A percentile compares a stretch with the other conserved stretches of the same genome.
Evolutionary conservation across 176 grass and related monocot species (phyloP).

Genomic region (Dactylis glomerata): DNA sequence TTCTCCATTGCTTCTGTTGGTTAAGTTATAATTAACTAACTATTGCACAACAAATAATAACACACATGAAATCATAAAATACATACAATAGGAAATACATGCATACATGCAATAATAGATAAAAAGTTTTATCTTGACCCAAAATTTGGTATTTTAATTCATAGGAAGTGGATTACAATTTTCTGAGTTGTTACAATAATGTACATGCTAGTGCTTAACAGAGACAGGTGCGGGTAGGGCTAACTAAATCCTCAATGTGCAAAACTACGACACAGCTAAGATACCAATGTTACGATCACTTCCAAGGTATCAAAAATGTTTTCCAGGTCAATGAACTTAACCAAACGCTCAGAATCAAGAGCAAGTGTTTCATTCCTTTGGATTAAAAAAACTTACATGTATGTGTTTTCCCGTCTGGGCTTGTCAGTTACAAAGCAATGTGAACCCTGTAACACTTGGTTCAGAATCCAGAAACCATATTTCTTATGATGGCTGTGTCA

Average conservation of each 20-base stretch:
- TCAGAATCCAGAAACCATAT: neutral
- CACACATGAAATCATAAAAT: no score
- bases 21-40: no score
- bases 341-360: constrained; percentile 5
- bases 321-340: neutral
- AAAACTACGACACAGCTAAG: neutral
- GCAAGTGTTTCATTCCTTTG: neutral
- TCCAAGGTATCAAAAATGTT: neutral
- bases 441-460: neutral
- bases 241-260: neutral
- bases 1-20: no score
- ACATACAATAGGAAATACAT: no score
- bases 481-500: neutral
- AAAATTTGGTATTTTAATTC: no score
- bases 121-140: no score
- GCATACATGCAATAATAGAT: no score
- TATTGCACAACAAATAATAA: no score
- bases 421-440: neutral
- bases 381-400: neutral
- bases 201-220: neutral
- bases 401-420: neutral
- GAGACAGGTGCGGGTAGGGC: neutral
- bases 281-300: neutral
- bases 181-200: no score
- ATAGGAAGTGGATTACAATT: no score